Conservation (phyloP, 768 basidiomycete species). For the Pisolithus marmoratus region DNA sequence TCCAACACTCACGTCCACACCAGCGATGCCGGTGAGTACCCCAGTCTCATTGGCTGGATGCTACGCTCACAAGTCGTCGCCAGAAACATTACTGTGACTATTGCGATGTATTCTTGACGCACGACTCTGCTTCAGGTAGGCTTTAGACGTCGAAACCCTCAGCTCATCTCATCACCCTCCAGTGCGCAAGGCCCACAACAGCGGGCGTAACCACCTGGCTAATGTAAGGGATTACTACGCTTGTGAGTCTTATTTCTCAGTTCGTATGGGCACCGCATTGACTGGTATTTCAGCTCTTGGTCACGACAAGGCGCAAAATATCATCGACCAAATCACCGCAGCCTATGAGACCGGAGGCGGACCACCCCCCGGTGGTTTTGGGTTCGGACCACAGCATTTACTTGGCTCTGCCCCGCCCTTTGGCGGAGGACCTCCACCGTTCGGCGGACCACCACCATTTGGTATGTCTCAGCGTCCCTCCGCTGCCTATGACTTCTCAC, state of each 20-base stretch:
- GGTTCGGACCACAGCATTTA: conserved; percentile 79
- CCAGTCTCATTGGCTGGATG: neutral
- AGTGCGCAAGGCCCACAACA: conserved; percentile 99
- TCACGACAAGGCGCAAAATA: conserved; percentile 96
- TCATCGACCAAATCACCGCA: conserved; percentile 97
- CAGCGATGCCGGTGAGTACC: conserved; percentile 58
- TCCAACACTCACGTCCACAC: neutral
- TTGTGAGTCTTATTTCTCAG: conserved; percentile 42
- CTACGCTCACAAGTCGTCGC: conserved; percentile 5
- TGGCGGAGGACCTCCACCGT: conserved; percentile 21
- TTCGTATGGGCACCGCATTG: neutral
- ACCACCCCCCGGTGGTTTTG: conserved; percentile 83
- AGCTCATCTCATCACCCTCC: conserved; percentile 7
- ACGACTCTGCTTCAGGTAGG: conserved; percentile 88
- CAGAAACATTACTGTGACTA: conserved; percentile 95
- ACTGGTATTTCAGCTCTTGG: conserved; percentile 54
- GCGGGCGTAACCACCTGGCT: conserved; percentile 91
- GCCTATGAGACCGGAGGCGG: conserved; percentile 85
- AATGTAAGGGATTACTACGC: conserved; percentile 98
- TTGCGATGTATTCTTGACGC: conserved; percentile 90
- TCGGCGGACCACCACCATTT: conserved; percentile 37
- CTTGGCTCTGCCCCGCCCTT: conserved; percentile 40
- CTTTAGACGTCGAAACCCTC: conserved; percentile 1
- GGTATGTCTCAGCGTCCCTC: conserved; percentile 8
- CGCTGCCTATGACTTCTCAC: conserved; percentile 2